A percentile compares a stretch with the other conserved stretches of the same genome.
Conservation (phyloP, 306 rosid genomes). For the Benincasa hispida region DNA sequence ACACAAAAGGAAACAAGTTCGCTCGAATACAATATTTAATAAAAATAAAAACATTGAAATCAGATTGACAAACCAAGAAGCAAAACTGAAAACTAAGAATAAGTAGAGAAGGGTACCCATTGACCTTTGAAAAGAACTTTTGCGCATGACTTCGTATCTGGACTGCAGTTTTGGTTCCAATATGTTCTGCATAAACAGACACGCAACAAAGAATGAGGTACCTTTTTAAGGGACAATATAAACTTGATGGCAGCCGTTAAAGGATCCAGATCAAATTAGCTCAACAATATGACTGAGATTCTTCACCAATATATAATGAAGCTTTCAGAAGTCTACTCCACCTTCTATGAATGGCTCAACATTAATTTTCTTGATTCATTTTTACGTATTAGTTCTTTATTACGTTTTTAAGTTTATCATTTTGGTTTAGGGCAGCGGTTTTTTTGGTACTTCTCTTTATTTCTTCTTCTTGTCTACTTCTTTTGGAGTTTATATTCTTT, state of each 20-base stretch:
- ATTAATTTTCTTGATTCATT: too few relatives aligned
- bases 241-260: background rate
- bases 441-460: too few relatives aligned
- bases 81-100: conserved; percentile 6
- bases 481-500: too few relatives aligned
- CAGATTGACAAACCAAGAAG: conserved; percentile 10
- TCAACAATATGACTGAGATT: background rate
- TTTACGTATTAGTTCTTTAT: too few relatives aligned
- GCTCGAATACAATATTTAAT: background rate
- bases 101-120: conserved; percentile 37
- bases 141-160: conserved; percentile 99
- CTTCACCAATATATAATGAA: too few relatives aligned
- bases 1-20: background rate
- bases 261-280: conserved; percentile 1
- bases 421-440: too few relatives aligned
- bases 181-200: conserved; percentile 61
- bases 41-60: background rate
- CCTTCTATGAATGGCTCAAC: too few relatives aligned
- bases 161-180: conserved; percentile 99
- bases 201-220: conserved; percentile 7
- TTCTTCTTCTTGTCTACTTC: too few relatives aligned
- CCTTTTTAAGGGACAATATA: background rate
- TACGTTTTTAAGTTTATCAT: too few relatives aligned
- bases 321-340: too few relatives aligned
- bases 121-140: conserved; percentile 96